These are phyloP conservation scores for Adansonia grandidieri DNA, from an alignment of 441 rosid genomes.

Conservation along the genomic window DNA sequence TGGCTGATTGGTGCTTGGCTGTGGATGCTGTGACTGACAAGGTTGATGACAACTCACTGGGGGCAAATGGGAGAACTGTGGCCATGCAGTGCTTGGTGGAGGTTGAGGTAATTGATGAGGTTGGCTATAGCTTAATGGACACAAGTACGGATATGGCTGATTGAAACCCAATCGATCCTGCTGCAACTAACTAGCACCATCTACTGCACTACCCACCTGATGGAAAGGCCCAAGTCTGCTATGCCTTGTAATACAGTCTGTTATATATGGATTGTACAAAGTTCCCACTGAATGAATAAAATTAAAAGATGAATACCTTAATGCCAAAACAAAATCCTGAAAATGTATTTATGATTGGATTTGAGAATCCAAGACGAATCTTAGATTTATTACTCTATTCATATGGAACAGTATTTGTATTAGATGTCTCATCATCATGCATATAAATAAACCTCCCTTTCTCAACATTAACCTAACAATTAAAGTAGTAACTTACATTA, in stretches of 20 bases:
- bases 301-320: neutral
- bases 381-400: neutral
- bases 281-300: constrained; percentile 20
- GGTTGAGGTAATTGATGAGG: constrained; percentile 33
- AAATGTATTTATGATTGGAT: constrained; percentile 8
- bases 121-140: constrained; percentile 27
- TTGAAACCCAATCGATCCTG: constrained; percentile 21
- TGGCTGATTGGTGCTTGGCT: constrained; percentile 34
- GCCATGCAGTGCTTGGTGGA: constrained; percentile 30
- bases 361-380: neutral
- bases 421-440: constrained; percentile 12
- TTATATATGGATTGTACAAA: constrained; percentile 23
- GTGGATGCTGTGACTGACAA: constrained; percentile 27
- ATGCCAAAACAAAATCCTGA: neutral
- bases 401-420: neutral
- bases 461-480: constrained; percentile 19
- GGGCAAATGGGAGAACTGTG: constrained; percentile 31
- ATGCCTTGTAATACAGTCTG: constrained; percentile 27
- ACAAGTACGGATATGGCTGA: constrained; percentile 27
- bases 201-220: constrained; percentile 25
- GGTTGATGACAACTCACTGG: constrained; percentile 28
- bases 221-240: constrained; percentile 29
- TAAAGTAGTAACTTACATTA: neutral
- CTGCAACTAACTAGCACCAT: constrained; percentile 29
- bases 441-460: constrained; percentile 12